Evolutionary conservation across 1,284 basidiomycete species (phyloP), one percentile per base, ranked within the genome.

Genomic region (Wolfiporia cocos): DNA sequence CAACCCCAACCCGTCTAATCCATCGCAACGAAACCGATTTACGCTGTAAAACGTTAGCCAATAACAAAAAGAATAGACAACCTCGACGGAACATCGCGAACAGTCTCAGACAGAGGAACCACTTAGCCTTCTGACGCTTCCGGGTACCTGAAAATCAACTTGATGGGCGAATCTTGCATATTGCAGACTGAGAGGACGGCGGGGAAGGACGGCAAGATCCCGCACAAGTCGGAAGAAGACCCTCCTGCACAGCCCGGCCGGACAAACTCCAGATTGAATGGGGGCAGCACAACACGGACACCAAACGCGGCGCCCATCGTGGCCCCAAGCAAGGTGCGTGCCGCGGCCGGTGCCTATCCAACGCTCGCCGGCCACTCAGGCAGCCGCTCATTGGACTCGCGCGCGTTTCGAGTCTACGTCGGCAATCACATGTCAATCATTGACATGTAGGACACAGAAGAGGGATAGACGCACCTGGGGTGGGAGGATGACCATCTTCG

Each of bases 381-480:
- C 12, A 19, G 32, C 11, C 5, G 17, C 14, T 39, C 38, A 39
- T 19, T 39, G 28, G 14, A 39, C 29, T 26, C 29, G 30, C 20
- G 23, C 9, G 10, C 38, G 26, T 32, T 39, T 39, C 4, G 26
- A 32, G 19, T 32, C 38, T 39, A 12, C 5, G 24, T 15, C 9
- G 9, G 24, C 5, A 28, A 26, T 17, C 11, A 20, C 34, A 10
- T 36, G 26, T 10, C 11, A 18, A 10, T 34, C 32, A 34, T 6
- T 19, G 14, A 7, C 18, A 34, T 9, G 9, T 17, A 9, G 9
- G 17, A 20, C 12, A 36, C 34, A 36, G 9, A 5, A 34, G 32
- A 9, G 17, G 9, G 29, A 37, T 9, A 18, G 5, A 56, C 63
- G 17, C 44, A 77, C 77, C 72, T 51, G 76, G 74, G 43, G 74